Conservation (phyloP, 163 green algal species). For the Chlamydomonas reinhardtii region DNA sequence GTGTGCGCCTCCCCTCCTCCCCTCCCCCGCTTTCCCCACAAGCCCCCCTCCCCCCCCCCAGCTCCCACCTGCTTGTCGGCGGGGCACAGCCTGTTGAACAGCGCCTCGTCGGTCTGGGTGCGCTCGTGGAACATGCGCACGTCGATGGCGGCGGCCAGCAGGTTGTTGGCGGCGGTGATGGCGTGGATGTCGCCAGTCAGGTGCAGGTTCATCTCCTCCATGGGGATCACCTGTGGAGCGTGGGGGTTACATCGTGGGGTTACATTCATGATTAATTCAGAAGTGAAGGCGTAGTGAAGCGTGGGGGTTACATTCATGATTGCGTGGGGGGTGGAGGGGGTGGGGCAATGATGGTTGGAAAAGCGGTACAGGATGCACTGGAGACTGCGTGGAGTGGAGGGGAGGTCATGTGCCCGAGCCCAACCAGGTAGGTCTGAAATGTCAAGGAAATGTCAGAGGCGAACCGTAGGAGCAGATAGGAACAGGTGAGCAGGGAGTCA, state of each 20-base stretch:
- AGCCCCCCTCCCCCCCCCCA: too few species aligned
- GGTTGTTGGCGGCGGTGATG: constrained; percentile 97
- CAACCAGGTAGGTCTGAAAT: too few species aligned
- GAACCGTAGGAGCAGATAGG: too few species aligned
- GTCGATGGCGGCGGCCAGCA: constrained; percentile 89
- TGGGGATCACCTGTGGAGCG: constrained; percentile 87
- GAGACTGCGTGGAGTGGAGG: too few species aligned
- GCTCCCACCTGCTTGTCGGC: constrained; percentile 72
- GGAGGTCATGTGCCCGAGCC: too few species aligned
- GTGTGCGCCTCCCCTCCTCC: too few species aligned
- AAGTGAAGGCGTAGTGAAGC: neutral
- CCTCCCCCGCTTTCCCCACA: too few species aligned
- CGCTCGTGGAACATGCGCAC: constrained; percentile 97
- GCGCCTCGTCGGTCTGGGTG: constrained; percentile 87
- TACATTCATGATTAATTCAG: neutral
- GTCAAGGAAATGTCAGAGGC: too few species aligned
- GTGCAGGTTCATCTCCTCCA: constrained; percentile 98
- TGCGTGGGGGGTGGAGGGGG: too few species aligned
- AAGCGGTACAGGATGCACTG: too few species aligned
- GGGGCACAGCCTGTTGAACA: constrained; percentile 96
- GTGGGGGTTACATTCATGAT: neutral
- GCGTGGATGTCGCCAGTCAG: constrained; percentile 98
- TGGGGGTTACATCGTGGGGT: neutral
- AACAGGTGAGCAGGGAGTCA: too few species aligned
- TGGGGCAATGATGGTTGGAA: neutral